Percentiles rank a stretch among this genome's conserved stretches.
These are phyloP conservation scores for Amyloporia xantha DNA, from an alignment of 768 basidiomycete species.

Conservation along the genomic window DNA sequence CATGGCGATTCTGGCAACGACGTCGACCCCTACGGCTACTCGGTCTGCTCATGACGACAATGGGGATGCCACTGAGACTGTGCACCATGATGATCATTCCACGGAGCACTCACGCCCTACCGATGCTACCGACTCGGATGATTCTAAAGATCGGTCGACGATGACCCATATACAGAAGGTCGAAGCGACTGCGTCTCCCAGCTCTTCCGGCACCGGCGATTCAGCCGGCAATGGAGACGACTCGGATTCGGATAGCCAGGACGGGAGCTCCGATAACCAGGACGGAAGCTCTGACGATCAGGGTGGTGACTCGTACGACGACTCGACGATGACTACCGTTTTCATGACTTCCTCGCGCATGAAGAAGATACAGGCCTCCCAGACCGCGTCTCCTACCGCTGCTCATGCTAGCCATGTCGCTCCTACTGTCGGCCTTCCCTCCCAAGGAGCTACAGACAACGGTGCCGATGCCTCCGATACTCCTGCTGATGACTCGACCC, in stretches of 20 bases:
- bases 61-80: not conserved
- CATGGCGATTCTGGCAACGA: not conserved
- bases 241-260: not conserved
- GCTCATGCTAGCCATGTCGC: not conserved
- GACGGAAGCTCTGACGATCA: not conserved
- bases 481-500: not conserved
- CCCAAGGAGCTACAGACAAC: conserved; percentile 2
- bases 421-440: conserved; percentile 12
- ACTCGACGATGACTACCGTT: not conserved
- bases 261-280: not conserved
- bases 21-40: not conserved
- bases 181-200: not conserved
- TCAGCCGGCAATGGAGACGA: not conserved
- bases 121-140: not conserved
- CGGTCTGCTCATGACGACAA: not conserved
- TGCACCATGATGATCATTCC: not conserved
- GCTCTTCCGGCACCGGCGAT: not conserved
- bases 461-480: not conserved
- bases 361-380: not conserved
- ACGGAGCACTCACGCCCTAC: not conserved
- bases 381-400: not conserved
- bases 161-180: not conserved
- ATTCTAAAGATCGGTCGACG: not conserved
- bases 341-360: conserved; percentile 2
- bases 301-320: not conserved